Conservation (phyloP, 306 rosid species). For the Cicer yamashitae region DNA sequence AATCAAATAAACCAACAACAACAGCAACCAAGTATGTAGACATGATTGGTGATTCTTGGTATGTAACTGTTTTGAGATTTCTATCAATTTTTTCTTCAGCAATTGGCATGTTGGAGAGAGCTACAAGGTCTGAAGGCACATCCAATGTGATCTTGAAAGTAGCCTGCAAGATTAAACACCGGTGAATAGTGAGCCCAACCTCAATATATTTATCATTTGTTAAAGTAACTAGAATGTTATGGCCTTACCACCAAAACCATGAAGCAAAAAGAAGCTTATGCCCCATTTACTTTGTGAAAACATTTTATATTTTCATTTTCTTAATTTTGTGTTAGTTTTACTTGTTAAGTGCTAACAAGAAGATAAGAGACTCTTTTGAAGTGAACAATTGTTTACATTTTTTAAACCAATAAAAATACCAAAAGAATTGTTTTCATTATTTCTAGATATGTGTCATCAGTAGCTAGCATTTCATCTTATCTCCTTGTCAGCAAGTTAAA, state of each 20-base stretch:
- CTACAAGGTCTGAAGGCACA: conserved; percentile 76
- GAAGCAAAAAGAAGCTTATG: conserved; percentile 22
- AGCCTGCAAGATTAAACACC: conserved; percentile 66
- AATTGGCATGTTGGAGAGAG: conserved; percentile 97
- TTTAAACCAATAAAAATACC: no score
- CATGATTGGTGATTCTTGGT: conserved; percentile 88
- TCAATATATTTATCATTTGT: conserved; percentile 34
- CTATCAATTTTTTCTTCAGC: conserved; percentile 72
- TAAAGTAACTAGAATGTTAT: conserved; percentile 26
- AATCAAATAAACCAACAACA: conserved; percentile 91
- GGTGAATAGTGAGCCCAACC: conserved; percentile 25
- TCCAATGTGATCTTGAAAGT: conserved; percentile 87
- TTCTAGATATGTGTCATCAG: no score
- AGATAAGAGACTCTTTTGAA: no score
- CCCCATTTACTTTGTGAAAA: no score
- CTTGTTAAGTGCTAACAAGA: no score
- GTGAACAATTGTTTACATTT: no score
- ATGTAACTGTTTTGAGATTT: conserved; percentile 67
- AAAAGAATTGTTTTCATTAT: no score
- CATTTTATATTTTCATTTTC: no score
- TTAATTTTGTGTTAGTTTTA: no score
- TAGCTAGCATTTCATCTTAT: no score
- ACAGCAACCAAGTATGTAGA: conserved; percentile 93
- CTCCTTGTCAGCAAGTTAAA: no score
- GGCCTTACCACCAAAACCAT: conserved; percentile 30